Evolutionary conservation across 2,329 filamentous ascomycete species (phyloP).

Genomic region (Alternaria sp.): DNA sequence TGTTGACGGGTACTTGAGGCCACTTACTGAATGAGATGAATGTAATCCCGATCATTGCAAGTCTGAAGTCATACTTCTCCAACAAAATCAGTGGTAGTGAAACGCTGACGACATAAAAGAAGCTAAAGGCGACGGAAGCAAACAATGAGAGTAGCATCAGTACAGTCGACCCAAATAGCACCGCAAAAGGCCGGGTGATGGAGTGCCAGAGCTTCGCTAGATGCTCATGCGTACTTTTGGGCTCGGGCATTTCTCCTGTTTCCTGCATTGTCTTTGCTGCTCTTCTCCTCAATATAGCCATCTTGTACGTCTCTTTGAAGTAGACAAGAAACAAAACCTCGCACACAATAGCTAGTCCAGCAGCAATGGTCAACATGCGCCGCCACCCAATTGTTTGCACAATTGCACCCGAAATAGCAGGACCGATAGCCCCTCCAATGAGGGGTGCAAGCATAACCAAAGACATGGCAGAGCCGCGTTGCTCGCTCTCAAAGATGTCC

Average conservation of each 20-base stretch:
- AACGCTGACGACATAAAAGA: conserved; percentile 59
- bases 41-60: conserved; percentile 61
- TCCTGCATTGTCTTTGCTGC: conserved; percentile 30
- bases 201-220: conserved; percentile 47
- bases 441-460: conserved; percentile 66
- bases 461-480: conserved; percentile 67
- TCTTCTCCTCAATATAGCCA: conserved; percentile 59
- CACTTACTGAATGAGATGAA: conserved; percentile 64
- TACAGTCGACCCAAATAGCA: conserved; percentile 61
- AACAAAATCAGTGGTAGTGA: conserved; percentile 56
- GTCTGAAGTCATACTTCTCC: conserved; percentile 55
- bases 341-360: conserved; percentile 58
- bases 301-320: conserved; percentile 69
- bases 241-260: conserved; percentile 18
- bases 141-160: conserved; percentile 62
- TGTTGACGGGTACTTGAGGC: too few relatives aligned
- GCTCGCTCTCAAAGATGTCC: conserved; percentile 67
- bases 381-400: conserved; percentile 66
- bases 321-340: conserved; percentile 62
- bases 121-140: conserved; percentile 54
- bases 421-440: conserved; percentile 65
- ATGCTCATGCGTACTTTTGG: conserved; percentile 28
- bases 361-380: conserved; percentile 61
- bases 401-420: conserved; percentile 64
- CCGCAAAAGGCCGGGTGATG: conserved; percentile 53